Evolutionary conservation across 2,329 filamentous ascomycete genomes (phyloP).

Genomic region (Hawksworthiomyces lignivorus): DNA sequence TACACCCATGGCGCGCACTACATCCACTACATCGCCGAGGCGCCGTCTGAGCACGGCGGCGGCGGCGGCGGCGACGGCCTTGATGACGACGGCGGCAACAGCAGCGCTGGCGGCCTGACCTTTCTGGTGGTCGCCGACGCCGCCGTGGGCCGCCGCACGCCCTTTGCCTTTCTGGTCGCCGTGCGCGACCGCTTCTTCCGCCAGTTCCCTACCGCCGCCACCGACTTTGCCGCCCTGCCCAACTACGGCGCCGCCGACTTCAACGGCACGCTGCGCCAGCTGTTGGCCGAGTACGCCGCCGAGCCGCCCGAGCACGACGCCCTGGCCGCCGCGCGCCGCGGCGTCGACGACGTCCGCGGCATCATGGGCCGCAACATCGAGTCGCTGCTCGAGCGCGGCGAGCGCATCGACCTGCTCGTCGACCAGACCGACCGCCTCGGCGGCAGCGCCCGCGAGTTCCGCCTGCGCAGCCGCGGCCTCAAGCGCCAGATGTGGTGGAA

Average conservation of each 20-base stretch:
- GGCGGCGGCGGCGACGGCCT: slow-evolving; percentile 76
- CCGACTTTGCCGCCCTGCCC: slow-evolving; percentile 69
- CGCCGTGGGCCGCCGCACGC: slow-evolving; percentile 75
- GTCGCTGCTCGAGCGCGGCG: slow-evolving; percentile 77
- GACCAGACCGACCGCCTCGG: slow-evolving; percentile 94
- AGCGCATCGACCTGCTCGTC: slow-evolving; percentile 86
- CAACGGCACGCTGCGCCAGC: slow-evolving; percentile 65
- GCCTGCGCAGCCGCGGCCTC: slow-evolving; percentile 76
- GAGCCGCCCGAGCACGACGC: slow-evolving; percentile 73
- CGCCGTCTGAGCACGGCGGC: slow-evolving; percentile 56
- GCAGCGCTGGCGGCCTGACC: slow-evolving; percentile 71
- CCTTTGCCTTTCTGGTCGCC: slow-evolving; percentile 87
- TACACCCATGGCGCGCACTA: slow-evolving; percentile 88
- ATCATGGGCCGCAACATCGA: slow-evolving; percentile 98
- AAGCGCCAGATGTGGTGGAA: slow-evolving; percentile 99
- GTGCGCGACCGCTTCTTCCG: slow-evolving; percentile 81
- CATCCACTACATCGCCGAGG: slow-evolving; percentile 91
- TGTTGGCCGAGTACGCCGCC: slow-evolving; percentile 81
- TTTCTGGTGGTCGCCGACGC: slow-evolving; percentile 85
- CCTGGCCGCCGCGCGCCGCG: slow-evolving; percentile 71
- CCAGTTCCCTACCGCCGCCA: slow-evolving; percentile 56
- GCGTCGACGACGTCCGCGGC: slow-evolving; percentile 86
- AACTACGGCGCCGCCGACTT: slow-evolving; percentile 87
- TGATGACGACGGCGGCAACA: slow-evolving; percentile 68
- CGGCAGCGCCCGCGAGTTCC: slow-evolving; percentile 81